Base-by-base conservation (phyloP, 768 basidiomycete species). In the Trametes villosa region DNA sequence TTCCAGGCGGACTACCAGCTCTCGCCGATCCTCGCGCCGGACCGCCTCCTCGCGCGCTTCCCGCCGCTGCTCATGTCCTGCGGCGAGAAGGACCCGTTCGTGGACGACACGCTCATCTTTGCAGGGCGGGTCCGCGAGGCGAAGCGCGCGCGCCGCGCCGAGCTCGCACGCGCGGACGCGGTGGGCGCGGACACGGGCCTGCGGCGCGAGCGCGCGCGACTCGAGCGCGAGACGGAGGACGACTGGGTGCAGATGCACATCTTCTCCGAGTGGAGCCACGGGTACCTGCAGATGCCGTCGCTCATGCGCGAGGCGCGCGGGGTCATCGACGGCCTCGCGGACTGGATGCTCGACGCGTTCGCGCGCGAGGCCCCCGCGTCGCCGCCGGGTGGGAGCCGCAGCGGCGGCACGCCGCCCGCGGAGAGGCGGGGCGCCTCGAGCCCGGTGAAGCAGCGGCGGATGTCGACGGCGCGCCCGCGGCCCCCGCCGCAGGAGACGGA, bases 41-140 rank as follows among this genome's bases (percentile, higher is more conserved):
- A 81, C 49, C 79, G 85, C 54, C 79, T 98, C 3, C 85, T 99
- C 13, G 94, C 92, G 1, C 89, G 93, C 67, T 98, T 98, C 76
- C 97, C 97, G 29, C 94, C 93, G 11, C 82, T 98, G 42, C 83
- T 96, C 62, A 86, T 98, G 82, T 92, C 96, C 69, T 95, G 93
- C 67, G 97, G 97, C 18, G 97, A 98, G 76, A 95, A 94, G 70
- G 89, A 91, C 63, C 75, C 96, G 0, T 93, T 99, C 68, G 94
- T 97, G 24, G 97, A 99, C 74, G 97, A 98, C 72, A 98, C 94
- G 0, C 89, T 99, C 64, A 94, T 98, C 67, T 96, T 98, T 68
- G 92, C 95, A 3, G 96, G 96, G 15, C 87, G 92, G 30, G 81
- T 99, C n/a, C 82, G 96, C 27, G 93, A 98, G 71, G 96, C 97